Base-by-base conservation (phyloP, 169 alveolate species). In the Plasmodium vivax region DNA sequence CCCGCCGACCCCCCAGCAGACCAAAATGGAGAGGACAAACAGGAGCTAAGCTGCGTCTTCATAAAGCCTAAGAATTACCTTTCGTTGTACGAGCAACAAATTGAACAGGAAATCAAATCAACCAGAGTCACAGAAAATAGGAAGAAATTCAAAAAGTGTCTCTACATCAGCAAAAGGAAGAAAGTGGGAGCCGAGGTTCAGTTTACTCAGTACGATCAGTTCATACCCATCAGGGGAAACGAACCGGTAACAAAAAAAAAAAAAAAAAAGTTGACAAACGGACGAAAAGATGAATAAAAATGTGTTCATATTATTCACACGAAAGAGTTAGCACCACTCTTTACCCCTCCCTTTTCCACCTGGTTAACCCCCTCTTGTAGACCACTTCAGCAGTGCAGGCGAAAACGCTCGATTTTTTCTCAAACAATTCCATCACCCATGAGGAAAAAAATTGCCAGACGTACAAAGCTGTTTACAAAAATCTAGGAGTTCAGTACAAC, bases 401-500 rank as follows among this genome's bases (percentile, higher is more conserved):
- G 72, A 77, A 41, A 73, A 88, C 94, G 51, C 54, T 88, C 62
- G 94, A 88, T 32, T 88, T 88, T 80, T 88, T 19, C 73, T 88
- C 94, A 32, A 88, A 79, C 47, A 88, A 88, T 80, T 88, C 82
- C 12, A 88, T 88, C 47, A 68, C 80, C 62, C 94, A 56, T 79
- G 75, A 80, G 72, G 88, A 79, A 32, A 88, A 88, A 27, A 38
- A n/a, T 19, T 34, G 83, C 34, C 94, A 88, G 47, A 88, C 94
- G 51, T 88, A 88, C 36, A 79, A 88, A 36, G 47, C 94, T 12
- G 43, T 88, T 23, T 34, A 79, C 88, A 88, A 79, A 73, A 71
- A 80, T 81, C 23, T 88, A 47, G 94, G 94, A 38, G 72, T 80
- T 30, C 94, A 88, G 73, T 88, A 88, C 51, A 88, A 88, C 43